phyloP scores from a whole-genome alignment of 768 basidiomycete genomes.

The Rossbeevera mucosa region DNA sequence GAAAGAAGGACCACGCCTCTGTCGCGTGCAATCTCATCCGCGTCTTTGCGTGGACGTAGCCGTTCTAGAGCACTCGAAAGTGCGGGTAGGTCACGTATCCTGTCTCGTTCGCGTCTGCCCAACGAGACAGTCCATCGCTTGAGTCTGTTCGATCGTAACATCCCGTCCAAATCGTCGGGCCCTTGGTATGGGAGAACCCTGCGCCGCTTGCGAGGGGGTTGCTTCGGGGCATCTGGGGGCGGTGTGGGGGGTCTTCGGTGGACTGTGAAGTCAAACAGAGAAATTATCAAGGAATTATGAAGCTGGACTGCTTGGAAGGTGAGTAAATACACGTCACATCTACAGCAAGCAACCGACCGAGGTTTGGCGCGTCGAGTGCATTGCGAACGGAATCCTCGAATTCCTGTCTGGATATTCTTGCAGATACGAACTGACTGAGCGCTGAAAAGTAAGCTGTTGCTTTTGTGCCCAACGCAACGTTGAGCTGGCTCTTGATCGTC shows the following conservation, averaged over 20 bases:
- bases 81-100: constrained; percentile 49
- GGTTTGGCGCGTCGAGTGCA: constrained; percentile 53
- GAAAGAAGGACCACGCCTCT: constrained; percentile 58
- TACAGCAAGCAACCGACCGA: constrained; percentile 33
- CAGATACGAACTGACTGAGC: constrained; percentile 64
- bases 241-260: constrained; percentile 66
- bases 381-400: constrained; percentile 69
- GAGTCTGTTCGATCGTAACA: constrained; percentile 58
- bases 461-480: constrained; percentile 55
- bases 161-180: constrained; percentile 49
- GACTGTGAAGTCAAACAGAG: constrained; percentile 74
- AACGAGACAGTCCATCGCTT: constrained; percentile 72
- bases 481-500: constrained; percentile 66
- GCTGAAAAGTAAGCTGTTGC: constrained; percentile 57
- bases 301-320: constrained; percentile 54
- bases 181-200: constrained; percentile 69
- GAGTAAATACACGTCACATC: constrained; percentile 2
- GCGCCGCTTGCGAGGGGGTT: constrained; percentile 64
- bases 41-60: constrained; percentile 42
- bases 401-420: constrained; percentile 64
- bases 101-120: constrained; percentile 71
- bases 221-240: constrained; percentile 56
- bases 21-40: constrained; percentile 68
- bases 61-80: constrained; percentile 43
- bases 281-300: constrained; percentile 81